Conservation (phyloP, 2,329 filamentous ascomycete genomes). For the Pezizomycotina sp. region DNA sequence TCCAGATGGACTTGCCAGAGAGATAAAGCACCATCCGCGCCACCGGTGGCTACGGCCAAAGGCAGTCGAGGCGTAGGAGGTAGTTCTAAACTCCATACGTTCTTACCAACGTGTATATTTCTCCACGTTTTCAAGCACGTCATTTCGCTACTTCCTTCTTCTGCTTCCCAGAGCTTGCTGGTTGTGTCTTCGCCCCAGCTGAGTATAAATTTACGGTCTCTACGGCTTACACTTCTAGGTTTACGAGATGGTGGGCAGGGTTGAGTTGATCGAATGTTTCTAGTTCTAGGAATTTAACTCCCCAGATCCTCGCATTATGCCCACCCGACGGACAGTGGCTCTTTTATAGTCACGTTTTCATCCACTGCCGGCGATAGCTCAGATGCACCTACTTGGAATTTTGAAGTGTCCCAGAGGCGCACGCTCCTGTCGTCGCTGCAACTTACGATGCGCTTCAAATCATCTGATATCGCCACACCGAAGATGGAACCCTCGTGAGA, state of each 20-base stretch:
- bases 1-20: too few relatives aligned
- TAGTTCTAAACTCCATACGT: slow-evolving; percentile 62
- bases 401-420: slow-evolving; percentile 56
- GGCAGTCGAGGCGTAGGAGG: too few relatives aligned
- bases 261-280: neutral
- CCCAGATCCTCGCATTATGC: slow-evolving; percentile 87
- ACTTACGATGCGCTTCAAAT: slow-evolving; percentile 58
- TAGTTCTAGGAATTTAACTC: slow-evolving; percentile 47
- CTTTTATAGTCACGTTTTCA: slow-evolving; percentile 5
- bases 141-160: too few relatives aligned
- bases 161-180: neutral
- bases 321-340: slow-evolving; percentile 49
- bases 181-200: neutral
- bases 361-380: slow-evolving; percentile 27
- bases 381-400: slow-evolving; percentile 23
- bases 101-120: slow-evolving; percentile 54
- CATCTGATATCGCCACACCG: slow-evolving; percentile 60
- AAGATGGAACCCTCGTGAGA: slow-evolving; percentile 89
- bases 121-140: too few relatives aligned
- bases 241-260: slow-evolving; percentile 52
- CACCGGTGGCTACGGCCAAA: slow-evolving; percentile 57
- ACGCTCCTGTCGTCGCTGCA: slow-evolving; percentile 93
- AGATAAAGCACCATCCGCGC: slow-evolving; percentile 55
- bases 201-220: slow-evolving; percentile 2
- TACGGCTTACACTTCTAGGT: slow-evolving; percentile 27